Conservation (phyloP, 495 filamentous ascomycete species). For the Aspergillus campestris region DNA sequence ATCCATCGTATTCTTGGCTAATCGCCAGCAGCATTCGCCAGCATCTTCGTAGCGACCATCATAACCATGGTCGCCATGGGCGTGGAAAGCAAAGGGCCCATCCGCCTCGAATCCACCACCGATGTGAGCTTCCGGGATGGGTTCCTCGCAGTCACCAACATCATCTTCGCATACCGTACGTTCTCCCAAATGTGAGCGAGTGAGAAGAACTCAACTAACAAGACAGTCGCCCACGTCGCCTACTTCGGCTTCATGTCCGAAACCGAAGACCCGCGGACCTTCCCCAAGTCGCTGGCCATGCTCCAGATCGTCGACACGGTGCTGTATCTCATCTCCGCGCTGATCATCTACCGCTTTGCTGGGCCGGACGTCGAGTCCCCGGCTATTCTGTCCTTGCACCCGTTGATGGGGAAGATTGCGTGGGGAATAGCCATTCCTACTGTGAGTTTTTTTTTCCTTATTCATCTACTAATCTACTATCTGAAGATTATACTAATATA, state of each 20-base stretch:
- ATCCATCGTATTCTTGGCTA: too few relatives aligned
- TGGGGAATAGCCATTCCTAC: conserved; percentile 73
- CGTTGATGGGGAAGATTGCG: conserved; percentile 55
- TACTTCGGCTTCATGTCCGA: too few relatives aligned
- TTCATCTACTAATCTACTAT: neutral
- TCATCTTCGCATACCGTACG: too few relatives aligned
- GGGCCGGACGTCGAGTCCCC: conserved; percentile 61
- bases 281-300: too few relatives aligned
- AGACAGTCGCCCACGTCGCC: too few relatives aligned
- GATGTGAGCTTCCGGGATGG: conserved; percentile 19
- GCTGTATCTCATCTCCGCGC: conserved; percentile 3
- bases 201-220: too few relatives aligned
- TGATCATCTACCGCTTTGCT: conserved; percentile 59
- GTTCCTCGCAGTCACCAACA: conserved; percentile 7
- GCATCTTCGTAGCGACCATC: conserved; percentile 59
- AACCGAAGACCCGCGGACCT: too few relatives aligned
- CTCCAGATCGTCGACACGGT: too few relatives aligned
- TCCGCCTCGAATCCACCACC: conserved; percentile 12
- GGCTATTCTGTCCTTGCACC: conserved; percentile 56
- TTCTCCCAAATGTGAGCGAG: too few relatives aligned
- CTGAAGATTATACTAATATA: neutral
- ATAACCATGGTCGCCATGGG: conserved; percentile 62
- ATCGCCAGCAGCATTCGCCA: conserved; percentile 21
- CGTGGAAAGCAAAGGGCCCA: conserved; percentile 23
- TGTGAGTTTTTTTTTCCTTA: conserved; percentile 13